phyloP scores from a whole-genome alignment of 768 basidiomycete genomes.

The Cantharellus cinnabarinus region DNA sequence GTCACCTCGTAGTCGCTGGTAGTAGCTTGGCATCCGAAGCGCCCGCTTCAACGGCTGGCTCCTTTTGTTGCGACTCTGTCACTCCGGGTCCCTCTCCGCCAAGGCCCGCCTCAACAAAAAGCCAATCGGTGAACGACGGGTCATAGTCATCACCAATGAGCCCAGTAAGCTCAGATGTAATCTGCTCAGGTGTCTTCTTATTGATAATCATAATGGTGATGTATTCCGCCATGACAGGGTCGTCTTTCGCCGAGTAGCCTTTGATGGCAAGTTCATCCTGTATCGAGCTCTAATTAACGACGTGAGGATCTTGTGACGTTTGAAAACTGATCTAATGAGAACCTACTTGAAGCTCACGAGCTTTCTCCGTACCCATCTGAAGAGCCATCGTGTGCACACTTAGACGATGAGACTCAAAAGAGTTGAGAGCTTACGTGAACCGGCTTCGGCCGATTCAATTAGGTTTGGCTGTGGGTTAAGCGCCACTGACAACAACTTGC shows the following conservation, averaged over 20 bases:
- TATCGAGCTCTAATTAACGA: constrained; percentile 6
- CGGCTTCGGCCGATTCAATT: background rate
- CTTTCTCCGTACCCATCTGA: constrained; percentile 10
- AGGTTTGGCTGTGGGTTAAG: background rate
- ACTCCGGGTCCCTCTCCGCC: background rate
- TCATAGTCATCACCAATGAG: constrained; percentile 73
- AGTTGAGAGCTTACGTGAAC: background rate
- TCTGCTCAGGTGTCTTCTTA: constrained; percentile 67
- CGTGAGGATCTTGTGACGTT: background rate
- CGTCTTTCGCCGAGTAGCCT: constrained; percentile 15
- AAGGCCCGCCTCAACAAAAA: constrained; percentile 62
- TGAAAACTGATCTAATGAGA: constrained; percentile 13
- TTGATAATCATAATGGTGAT: constrained; percentile 92
- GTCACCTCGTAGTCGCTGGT: too few species aligned
- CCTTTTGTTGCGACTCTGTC: background rate
- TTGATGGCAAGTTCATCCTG: constrained; percentile 11
- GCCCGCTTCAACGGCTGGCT: too few species aligned
- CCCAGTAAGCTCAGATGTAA: constrained; percentile 73
- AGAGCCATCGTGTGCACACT: background rate
- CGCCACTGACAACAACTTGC: background rate
- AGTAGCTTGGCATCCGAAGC: too few species aligned
- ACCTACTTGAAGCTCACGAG: constrained; percentile 10
- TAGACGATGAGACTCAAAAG: background rate
- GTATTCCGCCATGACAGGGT: constrained; percentile 85
- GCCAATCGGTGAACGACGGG: constrained; percentile 68